A percentile compares a stretch with the other conserved stretches of the same genome.
Evolutionary conservation across 78 protist genomes (phyloP).

Genomic region (Dictyostelium intermedium): DNA sequence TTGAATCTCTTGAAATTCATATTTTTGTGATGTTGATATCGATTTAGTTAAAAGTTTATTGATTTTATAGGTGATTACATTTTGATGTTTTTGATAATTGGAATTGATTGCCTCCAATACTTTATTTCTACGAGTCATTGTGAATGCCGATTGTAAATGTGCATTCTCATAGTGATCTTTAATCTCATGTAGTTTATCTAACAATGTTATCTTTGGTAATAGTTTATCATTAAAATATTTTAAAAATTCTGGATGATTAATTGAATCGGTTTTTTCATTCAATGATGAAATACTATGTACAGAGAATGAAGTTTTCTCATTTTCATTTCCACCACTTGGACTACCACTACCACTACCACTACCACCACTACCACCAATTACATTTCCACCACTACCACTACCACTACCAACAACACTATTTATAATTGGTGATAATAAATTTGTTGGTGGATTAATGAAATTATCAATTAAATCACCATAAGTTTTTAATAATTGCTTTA

Average conservation of each 20-base stretch:
- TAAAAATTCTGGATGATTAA: constrained; percentile 38
- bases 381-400: not conserved
- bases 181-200: constrained; percentile 56
- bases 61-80: not conserved
- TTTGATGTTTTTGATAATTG: not conserved
- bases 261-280: constrained; percentile 3
- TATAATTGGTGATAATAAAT: constrained; percentile 3
- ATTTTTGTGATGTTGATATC: constrained; percentile 29
- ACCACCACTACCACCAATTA: not conserved
- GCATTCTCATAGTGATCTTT: constrained; percentile 50
- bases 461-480: constrained; percentile 70
- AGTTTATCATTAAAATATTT: constrained; percentile 45
- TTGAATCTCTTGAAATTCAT: constrained; percentile 50
- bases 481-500: constrained; percentile 54
- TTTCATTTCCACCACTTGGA: not conserved
- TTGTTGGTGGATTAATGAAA: not conserved
- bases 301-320: not conserved
- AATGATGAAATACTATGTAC: constrained; percentile 42
- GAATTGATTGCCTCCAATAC: constrained; percentile 14
- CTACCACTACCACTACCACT: not conserved
- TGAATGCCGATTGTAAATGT: constrained; percentile 23
- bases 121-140: constrained; percentile 48
- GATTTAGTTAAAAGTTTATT: constrained; percentile 39
- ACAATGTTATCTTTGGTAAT: constrained; percentile 31
- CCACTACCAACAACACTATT: not conserved